These are phyloP conservation scores for Paraurostyla sp. DNA, from an alignment of 73 alveolate genomes.

Conservation along the genomic window DNA sequence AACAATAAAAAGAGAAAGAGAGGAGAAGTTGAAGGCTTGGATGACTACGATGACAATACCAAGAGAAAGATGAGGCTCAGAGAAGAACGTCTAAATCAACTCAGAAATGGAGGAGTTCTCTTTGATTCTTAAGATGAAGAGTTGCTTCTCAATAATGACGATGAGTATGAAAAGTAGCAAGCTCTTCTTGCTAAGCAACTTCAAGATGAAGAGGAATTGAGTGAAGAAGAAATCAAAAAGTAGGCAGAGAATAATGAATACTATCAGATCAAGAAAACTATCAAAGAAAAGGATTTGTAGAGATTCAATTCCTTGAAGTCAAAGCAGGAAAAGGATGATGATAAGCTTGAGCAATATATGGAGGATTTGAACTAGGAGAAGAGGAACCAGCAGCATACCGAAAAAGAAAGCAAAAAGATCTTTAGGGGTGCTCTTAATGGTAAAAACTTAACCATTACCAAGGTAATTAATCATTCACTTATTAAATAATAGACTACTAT, in stretches of 20 bases:
- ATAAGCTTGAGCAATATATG: background rate
- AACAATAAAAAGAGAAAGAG: slow-evolving; percentile 38
- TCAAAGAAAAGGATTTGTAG: background rate
- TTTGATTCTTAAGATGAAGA: background rate
- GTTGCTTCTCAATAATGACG: background rate
- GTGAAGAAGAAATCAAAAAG: slow-evolving; percentile 43
- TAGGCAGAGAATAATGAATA: slow-evolving; percentile 10
- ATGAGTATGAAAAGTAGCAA: background rate
- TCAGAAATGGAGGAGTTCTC: background rate
- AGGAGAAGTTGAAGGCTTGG: slow-evolving; percentile 49
- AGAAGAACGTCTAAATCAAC: slow-evolving; percentile 24
- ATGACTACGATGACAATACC: background rate
- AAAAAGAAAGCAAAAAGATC: background rate
- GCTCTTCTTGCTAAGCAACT: background rate
- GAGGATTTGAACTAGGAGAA: slow-evolving; percentile 21
- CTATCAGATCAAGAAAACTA: background rate
- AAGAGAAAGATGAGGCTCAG: background rate
- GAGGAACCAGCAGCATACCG: background rate
- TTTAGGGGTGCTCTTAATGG: too few relatives aligned
- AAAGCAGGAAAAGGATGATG: slow-evolving; percentile 19
- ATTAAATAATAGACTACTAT: background rate
- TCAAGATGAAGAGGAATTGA: slow-evolving; percentile 13
- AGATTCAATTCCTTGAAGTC: slow-evolving; percentile 21
- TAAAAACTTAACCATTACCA: too few relatives aligned
- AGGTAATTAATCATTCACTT: too few relatives aligned